Evolutionary conservation across 108 stramenopile genomes (phyloP), one percentile per base, ranked within the genome.

Genomic region (Phaeodactylum tricornutum): DNA sequence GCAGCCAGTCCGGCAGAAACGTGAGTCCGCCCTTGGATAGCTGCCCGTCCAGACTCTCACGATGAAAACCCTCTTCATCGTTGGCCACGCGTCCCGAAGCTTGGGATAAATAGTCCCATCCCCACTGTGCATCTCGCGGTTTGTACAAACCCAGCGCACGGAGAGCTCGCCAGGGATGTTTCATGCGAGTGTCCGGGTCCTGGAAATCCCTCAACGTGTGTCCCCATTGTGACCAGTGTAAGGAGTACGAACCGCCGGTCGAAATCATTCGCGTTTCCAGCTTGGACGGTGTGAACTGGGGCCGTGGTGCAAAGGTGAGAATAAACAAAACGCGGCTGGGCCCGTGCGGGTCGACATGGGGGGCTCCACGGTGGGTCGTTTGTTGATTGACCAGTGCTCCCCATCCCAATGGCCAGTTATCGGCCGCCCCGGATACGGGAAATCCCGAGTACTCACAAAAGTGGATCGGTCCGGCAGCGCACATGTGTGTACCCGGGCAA

Each of bases 331-430:
- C 74, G 29, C 79, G 50, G 22, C 74, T 64, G 3, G 43, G 50
- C 32, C 53, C 74, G 36, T 64, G 50, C 28, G 67, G 47, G 28
- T 69, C 67, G 2, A 39, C 62, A 33, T 72, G 68, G 28, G 54
- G 72, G 40, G 60, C 58, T 35, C 79, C 79, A 19, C 54, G 62
- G 45, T 81, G 79, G 29, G 29, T 57, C 4, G 63, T 66, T 46
- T 75, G 69, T 44, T 74, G 73, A 60, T 79, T 79, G 11, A 75
- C 51, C 43, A 79, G 45, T 5, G 69, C 72, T 44, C 73, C 78
- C 43, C 55, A 50, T 35, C 78, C 78, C 29, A 30, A 48, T 0
- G 44, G 49, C 71, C 71, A 73, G 16, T 29, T 32, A 12, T 38
- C 53, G 22, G 47, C 32, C 5, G 47, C 31, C 4, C 60, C 71